These are phyloP conservation scores for Zizania palustris DNA, from an alignment of 202 grass and related monocot species.

Conservation along the genomic window DNA sequence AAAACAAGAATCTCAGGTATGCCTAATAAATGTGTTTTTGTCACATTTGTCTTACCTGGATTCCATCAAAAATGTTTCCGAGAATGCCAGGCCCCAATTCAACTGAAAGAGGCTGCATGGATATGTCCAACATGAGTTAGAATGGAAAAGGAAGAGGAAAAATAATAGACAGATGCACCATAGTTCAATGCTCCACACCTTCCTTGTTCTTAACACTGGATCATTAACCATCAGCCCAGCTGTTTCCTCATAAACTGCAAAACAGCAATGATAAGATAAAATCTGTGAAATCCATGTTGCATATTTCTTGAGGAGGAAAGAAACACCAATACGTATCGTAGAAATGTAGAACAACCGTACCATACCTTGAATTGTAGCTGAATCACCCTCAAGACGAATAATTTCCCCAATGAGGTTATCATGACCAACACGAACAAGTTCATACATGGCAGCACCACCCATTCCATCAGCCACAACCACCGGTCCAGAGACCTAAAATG, in stretches of 20 bases:
- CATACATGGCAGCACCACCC: conserved; percentile 90
- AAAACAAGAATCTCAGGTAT: no score
- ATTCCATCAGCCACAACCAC: conserved; percentile 96
- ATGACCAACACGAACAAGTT: conserved; percentile 81
- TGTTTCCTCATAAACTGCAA: conserved; percentile 95
- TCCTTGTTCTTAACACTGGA: conserved; percentile 85
- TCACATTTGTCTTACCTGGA: conserved; percentile 44
- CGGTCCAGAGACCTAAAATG: conserved; percentile 76
- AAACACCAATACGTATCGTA: background rate
- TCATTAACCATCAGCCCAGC: conserved; percentile 96
- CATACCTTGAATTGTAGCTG: conserved; percentile 88
- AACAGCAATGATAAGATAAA: background rate
- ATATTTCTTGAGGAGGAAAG: no score
- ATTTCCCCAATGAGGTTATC: conserved; percentile 91
- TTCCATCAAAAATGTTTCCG: conserved; percentile 79
- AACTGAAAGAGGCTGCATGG: conserved; percentile 66
- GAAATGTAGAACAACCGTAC: conserved; percentile 22
- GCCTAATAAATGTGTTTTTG: no score
- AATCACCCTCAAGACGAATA: conserved; percentile 91
- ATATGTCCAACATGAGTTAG: conserved; percentile 4
- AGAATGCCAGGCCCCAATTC: conserved; percentile 76
- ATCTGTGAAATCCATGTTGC: no score
- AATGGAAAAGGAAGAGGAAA: conserved; percentile 3
- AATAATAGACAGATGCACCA: background rate
- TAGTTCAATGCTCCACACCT: conserved; percentile 37